Base-by-base conservation (phyloP, 2,329 filamentous ascomycete species). In the Exophiala alcalophila region DNA sequence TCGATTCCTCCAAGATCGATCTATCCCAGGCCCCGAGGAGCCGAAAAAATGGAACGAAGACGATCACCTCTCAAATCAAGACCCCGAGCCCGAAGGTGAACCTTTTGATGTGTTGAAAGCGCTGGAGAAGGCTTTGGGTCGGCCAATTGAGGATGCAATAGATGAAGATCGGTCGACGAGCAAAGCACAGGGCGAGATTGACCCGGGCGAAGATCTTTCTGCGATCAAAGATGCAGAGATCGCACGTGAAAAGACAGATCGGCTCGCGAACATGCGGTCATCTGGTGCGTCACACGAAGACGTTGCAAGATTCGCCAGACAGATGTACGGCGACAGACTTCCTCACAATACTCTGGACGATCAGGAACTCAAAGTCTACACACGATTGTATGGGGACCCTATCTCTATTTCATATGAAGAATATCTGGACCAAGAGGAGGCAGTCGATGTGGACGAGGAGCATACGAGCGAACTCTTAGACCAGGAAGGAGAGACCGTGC, bases 371-470 rank as follows among this genome's bases (percentile, higher is more conserved):
- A 70, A 68, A 33, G 68, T 94, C 1, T 95, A 94, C 63, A 80
- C 84, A 59, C 75, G 88, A 51, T 67, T 94, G 11, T 96, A 92
- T 61, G 91, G 90, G 1, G 72, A 81, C 23, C 87, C 89, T 2
- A 61, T 59, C 27, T 56, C 61, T 0, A 32, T 64, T 4, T 58
- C 62, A 35, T 58, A 67, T 26, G 54, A 40, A 3, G 48, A 54
- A 11, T 56, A 55, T 10, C 37, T 44, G 4, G 54, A 57, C 4
- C 48, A 63, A 26, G 57, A 61, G 5, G 35, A 57, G 2, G 53
- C 61, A 8, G 55, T 59, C 11, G 60, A 55, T 10, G 59, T 63
- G 21, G 56, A 53, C 6, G 58, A 65, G 6, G 57, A 62, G 24
- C 53, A 63, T n/a, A 30, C 53, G 8, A 58, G 64, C 44, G 53